phyloP scores from a whole-genome alignment of 176 grass and related monocot genomes.

The Thinopyrum elongatum region DNA sequence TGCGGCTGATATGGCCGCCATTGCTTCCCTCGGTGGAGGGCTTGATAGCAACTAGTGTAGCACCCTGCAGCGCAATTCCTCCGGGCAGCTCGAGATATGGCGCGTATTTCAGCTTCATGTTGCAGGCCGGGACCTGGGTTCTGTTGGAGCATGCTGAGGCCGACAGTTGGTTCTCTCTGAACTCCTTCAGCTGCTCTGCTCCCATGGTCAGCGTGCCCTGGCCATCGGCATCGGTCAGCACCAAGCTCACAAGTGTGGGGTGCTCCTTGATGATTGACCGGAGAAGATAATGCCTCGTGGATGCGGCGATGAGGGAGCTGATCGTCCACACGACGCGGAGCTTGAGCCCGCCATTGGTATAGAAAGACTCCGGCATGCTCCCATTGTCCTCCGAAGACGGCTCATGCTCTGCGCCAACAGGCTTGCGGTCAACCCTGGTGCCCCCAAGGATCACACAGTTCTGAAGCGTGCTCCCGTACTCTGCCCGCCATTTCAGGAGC shows the following conservation, averaged over 20 bases:
- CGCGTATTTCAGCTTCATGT: slow-evolving; percentile 88
- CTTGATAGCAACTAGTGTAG: slow-evolving; percentile 79
- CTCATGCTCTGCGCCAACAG: slow-evolving; percentile 30
- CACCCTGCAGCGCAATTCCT: slow-evolving; percentile 69
- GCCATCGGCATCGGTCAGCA: slow-evolving; percentile 65
- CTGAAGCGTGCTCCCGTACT: slow-evolving; percentile 90
- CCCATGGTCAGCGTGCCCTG: slow-evolving; percentile 87
- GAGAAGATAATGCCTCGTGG: slow-evolving; percentile 86
- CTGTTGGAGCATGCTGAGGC: slow-evolving; percentile 81
- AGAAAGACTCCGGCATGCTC: slow-evolving; percentile 95
- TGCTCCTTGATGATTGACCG: slow-evolving; percentile 83
- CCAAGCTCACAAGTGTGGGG: slow-evolving; percentile 67
- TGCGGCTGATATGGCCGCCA: slow-evolving; percentile 44
- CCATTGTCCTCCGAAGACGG: slow-evolving; percentile 59
- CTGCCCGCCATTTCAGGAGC: slow-evolving; percentile 82
- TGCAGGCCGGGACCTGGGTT: slow-evolving; percentile 86
- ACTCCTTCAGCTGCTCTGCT: slow-evolving; percentile 79
- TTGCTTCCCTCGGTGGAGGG: slow-evolving; percentile 64
- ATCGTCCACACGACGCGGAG: slow-evolving; percentile 98
- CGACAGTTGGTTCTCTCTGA: slow-evolving; percentile 74
- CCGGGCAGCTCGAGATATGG: slow-evolving; percentile 84
- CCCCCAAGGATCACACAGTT: slow-evolving; percentile 85
- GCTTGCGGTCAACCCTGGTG: slow-evolving; percentile 56
- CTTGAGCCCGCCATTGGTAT: slow-evolving; percentile 85
- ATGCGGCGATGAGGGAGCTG: slow-evolving; percentile 87